Evolutionary conservation across 345 rosid species (phyloP).

Genomic region (Corymbia maculata): DNA sequence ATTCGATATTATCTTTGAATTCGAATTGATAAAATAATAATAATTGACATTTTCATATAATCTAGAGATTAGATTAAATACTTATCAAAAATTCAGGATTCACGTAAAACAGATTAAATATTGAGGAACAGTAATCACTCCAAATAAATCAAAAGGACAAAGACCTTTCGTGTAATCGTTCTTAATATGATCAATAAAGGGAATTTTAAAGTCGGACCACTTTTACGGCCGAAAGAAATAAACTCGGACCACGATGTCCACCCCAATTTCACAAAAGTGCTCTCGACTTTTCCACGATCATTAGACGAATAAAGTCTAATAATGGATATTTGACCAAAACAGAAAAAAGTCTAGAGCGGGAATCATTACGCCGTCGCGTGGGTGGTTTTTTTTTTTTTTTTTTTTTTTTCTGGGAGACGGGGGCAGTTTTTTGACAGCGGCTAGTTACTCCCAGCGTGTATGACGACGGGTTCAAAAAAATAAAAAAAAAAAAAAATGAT

Average conservation of each 20-base stretch:
- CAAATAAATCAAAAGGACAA: too few species aligned
- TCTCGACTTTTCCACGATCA: not conserved
- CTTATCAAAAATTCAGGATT: fast-evolving
- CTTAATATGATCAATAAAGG: too few species aligned
- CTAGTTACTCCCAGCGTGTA: not conserved
- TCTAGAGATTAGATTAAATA: fast-evolving
- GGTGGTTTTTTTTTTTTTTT: not conserved
- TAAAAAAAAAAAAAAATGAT: not conserved
- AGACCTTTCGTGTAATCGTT: too few species aligned
- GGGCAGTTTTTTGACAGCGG: not conserved
- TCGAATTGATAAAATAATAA: not conserved
- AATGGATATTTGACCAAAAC: not conserved
- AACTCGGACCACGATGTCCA: not conserved
- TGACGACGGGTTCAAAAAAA: not conserved
- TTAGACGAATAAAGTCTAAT: not conserved
- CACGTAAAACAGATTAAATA: fast-evolving
- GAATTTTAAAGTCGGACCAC: not conserved
- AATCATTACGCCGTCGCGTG: not conserved
- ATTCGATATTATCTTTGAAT: fast-evolving
- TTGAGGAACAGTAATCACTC: fast-evolving
- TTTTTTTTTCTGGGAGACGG: not conserved
- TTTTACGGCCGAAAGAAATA: too few species aligned
- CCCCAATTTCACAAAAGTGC: not conserved
- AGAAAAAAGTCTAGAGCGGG: not conserved
- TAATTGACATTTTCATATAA: not conserved